phyloP scores from a whole-genome alignment of 2,329 filamentous ascomycete species.

The Trichoderma asperellum region DNA sequence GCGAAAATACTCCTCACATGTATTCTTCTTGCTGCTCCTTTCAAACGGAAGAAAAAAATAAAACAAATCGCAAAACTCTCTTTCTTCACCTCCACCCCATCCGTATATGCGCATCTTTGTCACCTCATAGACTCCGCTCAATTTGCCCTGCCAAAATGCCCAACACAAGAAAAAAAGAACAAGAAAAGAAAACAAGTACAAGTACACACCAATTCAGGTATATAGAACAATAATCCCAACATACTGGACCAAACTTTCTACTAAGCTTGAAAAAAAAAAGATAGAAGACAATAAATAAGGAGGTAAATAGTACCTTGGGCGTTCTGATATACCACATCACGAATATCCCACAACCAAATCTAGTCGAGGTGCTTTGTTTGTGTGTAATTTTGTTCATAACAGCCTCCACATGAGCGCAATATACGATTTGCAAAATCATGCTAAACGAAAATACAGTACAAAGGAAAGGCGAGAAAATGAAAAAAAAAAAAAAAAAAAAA shows the following conservation, averaged over 20 bases:
- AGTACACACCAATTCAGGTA: constrained; percentile 26
- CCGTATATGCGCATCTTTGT: constrained; percentile 15
- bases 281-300: background rate
- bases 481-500: constrained; percentile 4
- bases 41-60: background rate
- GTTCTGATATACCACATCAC: constrained; percentile 26
- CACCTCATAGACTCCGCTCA: constrained; percentile 25
- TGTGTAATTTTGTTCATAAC: constrained; percentile 25
- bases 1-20: constrained; percentile 5
- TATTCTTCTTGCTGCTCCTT: constrained; percentile 6
- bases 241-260: constrained; percentile 20
- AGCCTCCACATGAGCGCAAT: constrained; percentile 27
- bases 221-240: constrained; percentile 27
- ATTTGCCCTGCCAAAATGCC: constrained; percentile 24
- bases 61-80: background rate
- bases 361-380: constrained; percentile 20
- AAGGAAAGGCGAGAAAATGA: constrained; percentile 25
- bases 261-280: constrained; percentile 10
- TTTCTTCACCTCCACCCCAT: background rate
- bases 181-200: constrained; percentile 6
- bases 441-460: constrained; percentile 26
- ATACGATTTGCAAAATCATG: constrained; percentile 30
- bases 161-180: background rate
- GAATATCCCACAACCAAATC: constrained; percentile 27
- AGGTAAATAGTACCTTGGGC: constrained; percentile 1